These are phyloP conservation scores for Karstenula rhodostoma DNA, from an alignment of 2,329 filamentous ascomycete genomes.

Conservation along the genomic window DNA sequence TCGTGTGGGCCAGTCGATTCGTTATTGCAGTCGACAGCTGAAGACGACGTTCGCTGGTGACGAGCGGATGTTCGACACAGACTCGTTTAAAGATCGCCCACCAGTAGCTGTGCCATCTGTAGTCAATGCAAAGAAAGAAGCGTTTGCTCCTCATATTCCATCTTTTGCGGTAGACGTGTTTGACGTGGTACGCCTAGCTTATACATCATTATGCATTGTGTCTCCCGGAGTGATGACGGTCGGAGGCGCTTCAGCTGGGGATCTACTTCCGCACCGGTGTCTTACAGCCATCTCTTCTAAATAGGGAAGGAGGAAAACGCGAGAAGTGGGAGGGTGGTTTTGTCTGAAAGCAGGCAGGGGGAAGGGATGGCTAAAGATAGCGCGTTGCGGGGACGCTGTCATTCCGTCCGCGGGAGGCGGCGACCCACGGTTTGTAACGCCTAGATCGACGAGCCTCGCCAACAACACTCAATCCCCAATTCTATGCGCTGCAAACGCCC, in stretches of 20 bases:
- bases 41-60: background rate
- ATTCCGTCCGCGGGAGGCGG: constrained; percentile 11
- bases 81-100: background rate
- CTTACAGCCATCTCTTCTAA: background rate
- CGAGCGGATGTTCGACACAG: background rate
- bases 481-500: constrained; percentile 7
- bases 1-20: background rate
- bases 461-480: constrained; percentile 5
- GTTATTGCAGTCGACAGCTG: background rate
- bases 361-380: background rate
- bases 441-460: constrained; percentile 2
- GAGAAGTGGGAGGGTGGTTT: background rate
- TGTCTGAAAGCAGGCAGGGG: background rate
- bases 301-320: background rate
- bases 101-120: background rate
- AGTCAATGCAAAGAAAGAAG: background rate
- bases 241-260: background rate
- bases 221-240: background rate
- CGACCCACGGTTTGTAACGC: constrained; percentile 5
- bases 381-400: constrained; percentile 4
- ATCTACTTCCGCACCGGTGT: background rate
- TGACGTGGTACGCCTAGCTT: background rate
- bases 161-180: background rate
- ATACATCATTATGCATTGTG: background rate
- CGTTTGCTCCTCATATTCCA: background rate